Percentiles rank a stretch among this genome's conserved stretches.
These are phyloP conservation scores for Plasmopara halstedii DNA, from an alignment of 352 stramenopile genomes.

Conservation along the genomic window DNA sequence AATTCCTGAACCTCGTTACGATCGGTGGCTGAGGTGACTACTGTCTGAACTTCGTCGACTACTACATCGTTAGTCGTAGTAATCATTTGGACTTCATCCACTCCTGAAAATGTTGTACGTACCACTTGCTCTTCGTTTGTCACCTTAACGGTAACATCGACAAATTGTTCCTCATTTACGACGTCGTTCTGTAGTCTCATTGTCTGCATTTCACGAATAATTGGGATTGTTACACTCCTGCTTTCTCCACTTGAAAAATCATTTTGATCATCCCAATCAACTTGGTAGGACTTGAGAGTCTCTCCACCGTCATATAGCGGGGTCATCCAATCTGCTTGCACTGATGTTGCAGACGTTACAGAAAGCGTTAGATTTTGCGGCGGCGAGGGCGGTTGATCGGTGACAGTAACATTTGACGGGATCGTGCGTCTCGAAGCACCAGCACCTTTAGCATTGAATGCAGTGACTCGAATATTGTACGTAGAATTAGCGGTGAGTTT, in stretches of 20 bases:
- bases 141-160: conserved; percentile 90
- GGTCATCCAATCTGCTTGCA: conserved; percentile 82
- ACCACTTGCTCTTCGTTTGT: conserved; percentile 96
- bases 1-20: conserved; percentile 89
- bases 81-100: conserved; percentile 87
- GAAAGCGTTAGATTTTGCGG: conserved; percentile 48
- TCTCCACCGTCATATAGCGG: conserved; percentile 89
- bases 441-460: conserved; percentile 72
- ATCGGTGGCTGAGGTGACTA: conserved; percentile 89
- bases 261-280: conserved; percentile 80
- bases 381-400: conserved; percentile 53
- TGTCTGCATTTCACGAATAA: conserved; percentile 89
- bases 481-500: conserved; percentile 67
- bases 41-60: conserved; percentile 87
- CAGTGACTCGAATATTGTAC: conserved; percentile 69
- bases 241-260: conserved; percentile 69
- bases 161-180: conserved; percentile 90
- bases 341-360: conserved; percentile 55
- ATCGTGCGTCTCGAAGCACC: conserved; percentile 26
- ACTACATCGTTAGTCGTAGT: conserved; percentile 58
- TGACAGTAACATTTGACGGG: conserved; percentile 40
- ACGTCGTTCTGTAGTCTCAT: conserved; percentile 77
- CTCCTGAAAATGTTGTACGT: conserved; percentile 74
- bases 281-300: conserved; percentile 63
- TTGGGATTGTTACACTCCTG: conserved; percentile 58